Evolutionary conservation across 768 basidiomycete species (phyloP), one percentile per base, ranked within the genome.

Genomic region (Lanmaoa rubissima): DNA sequence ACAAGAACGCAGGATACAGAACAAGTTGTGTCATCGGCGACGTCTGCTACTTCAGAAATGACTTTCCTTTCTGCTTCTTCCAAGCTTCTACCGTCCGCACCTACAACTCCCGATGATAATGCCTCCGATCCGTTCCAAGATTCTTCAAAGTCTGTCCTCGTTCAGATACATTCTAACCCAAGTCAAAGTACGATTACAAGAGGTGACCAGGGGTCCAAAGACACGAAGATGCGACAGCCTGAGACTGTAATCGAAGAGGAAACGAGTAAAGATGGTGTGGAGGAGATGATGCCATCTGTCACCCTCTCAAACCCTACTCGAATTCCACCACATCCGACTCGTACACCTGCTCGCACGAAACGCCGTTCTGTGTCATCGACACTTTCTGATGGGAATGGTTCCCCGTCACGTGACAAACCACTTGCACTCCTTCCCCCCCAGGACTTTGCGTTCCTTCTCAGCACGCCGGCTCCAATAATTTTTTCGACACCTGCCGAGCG

Each of bases 271-370:
- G 54, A 57, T 31, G 34, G 36, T 17, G 12, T 6, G 1, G 54
- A 51, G 16, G 57, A 55, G 19, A 50, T 36, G 47, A 45, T 28
- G 4, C 58, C 63, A 35, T 60, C 65, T 44, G 48, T 51, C 6
- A 58, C 77, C 54, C 69, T 59, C n/a, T 54, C 66, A 13, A 63
- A 59, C 39, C 47, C 61, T 17, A 31, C 59, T 17, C 65, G 59
- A 51, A 65, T 78, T 14, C 82, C 91, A 28, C 85, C 87, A 31
- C 76, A 82, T 61, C 85, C 92, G 5, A 76, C 85, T 24, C 90
- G 95, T 12, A 99, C 96, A 0, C 96, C 96, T 5, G 93, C 88
- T 4, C 85, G 95, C 12, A 98, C 96, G 3, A 99, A 99, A 70
- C 87, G 96, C 5, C 89, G 96, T 24, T 97, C 94, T 2, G 88